Base-by-base conservation (phyloP, 176 grass and related monocot genomes). In the Oryza brachyantha region DNA sequence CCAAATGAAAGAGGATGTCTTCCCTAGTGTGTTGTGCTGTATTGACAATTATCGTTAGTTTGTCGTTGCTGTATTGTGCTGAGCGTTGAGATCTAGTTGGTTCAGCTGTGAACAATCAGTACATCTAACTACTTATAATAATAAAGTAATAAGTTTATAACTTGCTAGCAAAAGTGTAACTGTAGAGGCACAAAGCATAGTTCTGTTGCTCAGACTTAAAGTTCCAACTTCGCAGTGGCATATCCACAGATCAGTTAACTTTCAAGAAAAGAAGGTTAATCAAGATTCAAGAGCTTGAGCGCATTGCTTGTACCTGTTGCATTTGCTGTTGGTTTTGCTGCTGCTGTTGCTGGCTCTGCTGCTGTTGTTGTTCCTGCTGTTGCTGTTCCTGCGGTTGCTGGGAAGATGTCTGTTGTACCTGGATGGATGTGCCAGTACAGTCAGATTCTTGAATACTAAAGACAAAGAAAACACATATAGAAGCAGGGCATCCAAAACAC, bases 341-440 rank as follows among this genome's bases (percentile, higher is more conserved):
- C 42, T 91, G 91, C 58, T 93, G 90, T 31, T 93, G 91, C 13
- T 62, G 81, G 42, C 88, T 88, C 46, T 91, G 91, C 69, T 90
- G 87, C 3, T 90, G 91, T 66, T 92, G 86, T 5, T 85, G 75
- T 12, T 78, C 64, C 67, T 92, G 93, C 39, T 97, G 93, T 52
- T 97, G 93, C 61, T 92, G 91, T 59, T 93, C 91, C 75, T 93
- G 91, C 29, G 82, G 70, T 85, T 90, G 82, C 82, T 88, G 91
- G 17, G 92, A 86, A 84, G 95, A 94, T 70, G 88, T 79, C 35
- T 92, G 92, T 68, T 98, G 95, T 88, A 98, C 88, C 83, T 98
- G 92, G 2, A 70, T 63, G 60, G 60, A 82, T 57, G 89, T 94
- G 88, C 80, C 73, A 52, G 68, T 83, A 79, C 29, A 79, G 65